Base-by-base conservation (phyloP, 169 alveolate genomes). In the Cryptosporidium sp. region DNA sequence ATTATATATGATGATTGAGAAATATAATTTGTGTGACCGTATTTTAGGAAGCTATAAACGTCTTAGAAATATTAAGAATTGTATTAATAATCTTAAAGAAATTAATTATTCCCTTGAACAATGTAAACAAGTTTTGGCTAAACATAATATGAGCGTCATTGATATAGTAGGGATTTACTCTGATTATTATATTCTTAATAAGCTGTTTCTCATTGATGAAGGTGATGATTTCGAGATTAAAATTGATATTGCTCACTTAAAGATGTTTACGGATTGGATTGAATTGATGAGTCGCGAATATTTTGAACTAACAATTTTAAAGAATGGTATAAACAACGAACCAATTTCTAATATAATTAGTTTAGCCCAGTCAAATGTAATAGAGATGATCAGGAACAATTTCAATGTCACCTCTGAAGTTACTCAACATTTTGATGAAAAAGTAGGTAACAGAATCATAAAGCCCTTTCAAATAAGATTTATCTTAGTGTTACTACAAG, bases 401-500 rank as follows among this genome's bases (percentile, higher is more conserved):
- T 75, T 60, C 29, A 39, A 61, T 8, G 42, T 60, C 10, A 75
- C 60, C 10, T 14, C 35, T n/a, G 62, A 60, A 10, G 2, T 39
- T 8, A 60, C 9, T 65, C 44, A 65, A 39, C 44, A 31, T 18
- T 18, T 16, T 14, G 62, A 60, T 33, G 70, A 60, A 51, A 45
- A 56, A 35, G 23, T 56, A 53, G 45, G 62, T 0, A 37, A 4
- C 6, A 75, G 9, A 31, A 10, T 75, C 39, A 45, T 61, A 12
- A 61, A 16, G 42, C 44, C 60, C 10, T 75, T 33, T 33, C 87
- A 75, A 61, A 16, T 75, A 6, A 75, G 73, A 75, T 60, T 75
- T 16, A 8, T 75, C 12, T n/a, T 75, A 26, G 62, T 75, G 4
- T 56, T 37, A 61, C 61, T 75, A 31, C 60, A 75, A 39, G 87